Conservation (phyloP, 345 rosid species). For the Hibiscus syriacus region DNA sequence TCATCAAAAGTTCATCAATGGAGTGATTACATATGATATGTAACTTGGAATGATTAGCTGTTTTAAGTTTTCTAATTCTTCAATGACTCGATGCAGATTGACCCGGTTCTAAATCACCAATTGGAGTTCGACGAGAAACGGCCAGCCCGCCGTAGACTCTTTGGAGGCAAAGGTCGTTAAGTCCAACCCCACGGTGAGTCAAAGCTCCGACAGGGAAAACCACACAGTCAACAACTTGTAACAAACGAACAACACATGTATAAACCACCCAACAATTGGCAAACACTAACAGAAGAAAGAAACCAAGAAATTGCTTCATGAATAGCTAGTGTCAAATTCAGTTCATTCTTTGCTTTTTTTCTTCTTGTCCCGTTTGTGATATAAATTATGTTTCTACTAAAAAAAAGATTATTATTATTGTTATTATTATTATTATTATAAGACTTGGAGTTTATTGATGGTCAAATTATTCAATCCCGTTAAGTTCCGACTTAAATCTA, state of each 20-base stretch:
- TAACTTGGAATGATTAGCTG: background rate
- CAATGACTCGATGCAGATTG: constrained; percentile 13
- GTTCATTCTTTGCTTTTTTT: background rate
- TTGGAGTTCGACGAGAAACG: constrained; percentile 21
- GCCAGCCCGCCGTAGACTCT: constrained; percentile 14
- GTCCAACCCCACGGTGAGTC: constrained; percentile 2
- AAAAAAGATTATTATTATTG: background rate
- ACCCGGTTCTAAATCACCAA: constrained; percentile 23
- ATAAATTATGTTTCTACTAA: background rate
- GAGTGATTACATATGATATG: background rate
- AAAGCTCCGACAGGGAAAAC: background rate
- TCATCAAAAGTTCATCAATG: too few species aligned
- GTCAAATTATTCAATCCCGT: too few species aligned
- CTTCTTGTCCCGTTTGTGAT: background rate
- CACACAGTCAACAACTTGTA: constrained; percentile 11
- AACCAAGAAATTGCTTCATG: background rate
- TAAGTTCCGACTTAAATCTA: too few species aligned
- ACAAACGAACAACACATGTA: constrained; percentile 1
- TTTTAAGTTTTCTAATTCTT: background rate
- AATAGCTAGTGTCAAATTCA: background rate
- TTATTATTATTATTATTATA: too few species aligned
- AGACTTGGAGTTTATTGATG: too few species aligned
- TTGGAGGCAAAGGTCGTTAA: constrained; percentile 18
- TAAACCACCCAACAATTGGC: background rate
- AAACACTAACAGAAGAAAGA: constrained; percentile 6